These are phyloP conservation scores for Coemansia javaensis DNA, from an alignment of 192 early-diverging fungal species.

Conservation along the genomic window DNA sequence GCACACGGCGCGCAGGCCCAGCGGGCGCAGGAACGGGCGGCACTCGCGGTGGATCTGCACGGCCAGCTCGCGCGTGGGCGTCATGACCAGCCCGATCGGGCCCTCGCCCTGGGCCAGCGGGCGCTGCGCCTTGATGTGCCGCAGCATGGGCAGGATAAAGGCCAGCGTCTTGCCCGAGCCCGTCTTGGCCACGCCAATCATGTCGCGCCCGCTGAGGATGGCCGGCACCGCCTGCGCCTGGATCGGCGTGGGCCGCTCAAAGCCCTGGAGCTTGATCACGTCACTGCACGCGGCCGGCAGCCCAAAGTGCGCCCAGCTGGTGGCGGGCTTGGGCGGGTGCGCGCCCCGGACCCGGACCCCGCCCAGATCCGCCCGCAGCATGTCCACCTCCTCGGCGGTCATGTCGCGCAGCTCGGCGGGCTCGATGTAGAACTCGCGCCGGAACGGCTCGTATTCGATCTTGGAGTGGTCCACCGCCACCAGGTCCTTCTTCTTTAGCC, in stretches of 20 bases:
- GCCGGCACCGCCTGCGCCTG: constrained; percentile 95
- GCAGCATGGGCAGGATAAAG: constrained; percentile 91
- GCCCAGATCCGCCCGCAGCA: constrained; percentile 77
- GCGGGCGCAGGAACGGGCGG: constrained; percentile 78
- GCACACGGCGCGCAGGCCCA: constrained; percentile 85
- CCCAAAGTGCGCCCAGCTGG: constrained; percentile 94
- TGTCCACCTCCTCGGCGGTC: constrained; percentile 79
- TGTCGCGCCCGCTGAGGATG: constrained; percentile 89
- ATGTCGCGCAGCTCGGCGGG: constrained; percentile 82
- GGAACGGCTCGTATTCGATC: constrained; percentile 81
- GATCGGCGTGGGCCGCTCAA: constrained; percentile 81
- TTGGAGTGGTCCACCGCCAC: constrained; percentile 79
- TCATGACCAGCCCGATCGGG: constrained; percentile 84
- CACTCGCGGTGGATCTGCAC: constrained; percentile 92
- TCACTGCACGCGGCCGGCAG: constrained; percentile 68
- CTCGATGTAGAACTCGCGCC: constrained; percentile 93
- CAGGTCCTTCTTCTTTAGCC: constrained; percentile 87
- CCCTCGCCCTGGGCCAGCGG: constrained; percentile 74
- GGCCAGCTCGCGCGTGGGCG: constrained; percentile 88
- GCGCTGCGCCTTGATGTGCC: constrained; percentile 88
- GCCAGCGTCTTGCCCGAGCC: constrained; percentile 92
- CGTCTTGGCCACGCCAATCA: constrained; percentile 94
- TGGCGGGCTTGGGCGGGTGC: constrained; percentile 87
- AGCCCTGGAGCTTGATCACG: constrained; percentile 52
- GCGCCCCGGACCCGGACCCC: constrained; percentile 91